Percentiles rank a stretch among this genome's conserved stretches.
phyloP scores from a whole-genome alignment of 2,329 filamentous ascomycete species.

The Torrubiella hemipterigena region DNA sequence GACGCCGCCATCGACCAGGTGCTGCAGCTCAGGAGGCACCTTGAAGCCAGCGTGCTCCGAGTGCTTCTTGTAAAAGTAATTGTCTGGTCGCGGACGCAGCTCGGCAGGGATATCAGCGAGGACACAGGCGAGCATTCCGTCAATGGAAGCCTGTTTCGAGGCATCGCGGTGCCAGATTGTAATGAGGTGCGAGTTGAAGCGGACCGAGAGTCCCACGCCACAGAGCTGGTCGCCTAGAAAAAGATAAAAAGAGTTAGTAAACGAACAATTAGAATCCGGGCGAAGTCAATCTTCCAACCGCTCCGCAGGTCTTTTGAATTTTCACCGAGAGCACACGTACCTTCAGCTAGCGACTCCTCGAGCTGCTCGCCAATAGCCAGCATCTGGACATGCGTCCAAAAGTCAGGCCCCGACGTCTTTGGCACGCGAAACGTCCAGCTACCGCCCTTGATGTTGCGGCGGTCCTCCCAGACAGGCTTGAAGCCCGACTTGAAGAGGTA shows the following conservation, averaged over 20 bases:
- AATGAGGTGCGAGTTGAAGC: constrained; percentile 81
- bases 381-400: constrained; percentile 73
- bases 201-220: constrained; percentile 74
- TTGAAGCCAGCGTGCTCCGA: constrained; percentile 77
- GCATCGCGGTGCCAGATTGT: constrained; percentile 89
- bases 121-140: constrained; percentile 61
- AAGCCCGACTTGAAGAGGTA: constrained; percentile 73
- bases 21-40: constrained; percentile 45
- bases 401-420: constrained; percentile 59
- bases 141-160: constrained; percentile 66
- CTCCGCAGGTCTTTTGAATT: neutral
- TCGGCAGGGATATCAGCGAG: constrained; percentile 62
- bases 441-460: constrained; percentile 73
- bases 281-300: no score
- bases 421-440: constrained; percentile 88
- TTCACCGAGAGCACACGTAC: constrained; percentile 30
- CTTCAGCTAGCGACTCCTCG: constrained; percentile 58
- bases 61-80: constrained; percentile 83
- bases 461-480: constrained; percentile 71
- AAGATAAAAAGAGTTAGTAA: no score
- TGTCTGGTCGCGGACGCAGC: constrained; percentile 56
- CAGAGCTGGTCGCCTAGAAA: constrained; percentile 84
- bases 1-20: constrained; percentile 26
- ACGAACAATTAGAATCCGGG: neutral
- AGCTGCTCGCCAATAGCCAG: constrained; percentile 75